Evolutionary conservation across 1,284 basidiomycete genomes (phyloP), one percentile per base, ranked within the genome.

Genomic region (Mycosarcoma maydis): DNA sequence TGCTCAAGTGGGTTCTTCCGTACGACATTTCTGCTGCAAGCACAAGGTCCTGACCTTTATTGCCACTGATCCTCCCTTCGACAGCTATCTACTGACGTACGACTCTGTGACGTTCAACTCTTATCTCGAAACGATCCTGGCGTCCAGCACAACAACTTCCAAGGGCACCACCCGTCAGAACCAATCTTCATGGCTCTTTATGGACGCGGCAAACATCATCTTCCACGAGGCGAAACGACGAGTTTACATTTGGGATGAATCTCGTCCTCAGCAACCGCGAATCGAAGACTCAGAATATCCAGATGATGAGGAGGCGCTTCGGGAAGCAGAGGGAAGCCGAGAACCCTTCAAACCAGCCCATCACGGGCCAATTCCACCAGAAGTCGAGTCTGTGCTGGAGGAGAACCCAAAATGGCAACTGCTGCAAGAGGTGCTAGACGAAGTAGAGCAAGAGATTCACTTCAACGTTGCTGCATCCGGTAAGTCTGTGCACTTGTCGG

Each of bases 371-470:
- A 37, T 57, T 16, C 91, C 92, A 0, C 85, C 88, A 9, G 90
- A 88, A 0, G 89, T 96, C 77, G 88, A 92, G 36, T 91, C 92
- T 0, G 87, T 94, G 0, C 85, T 98, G 17, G 95, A 98, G 81
- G 94, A 97, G 80, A 86, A 92, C 34, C 95, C 95, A 0, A 99
- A 99, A 80, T 98, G 96, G 95, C 87, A 86, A 47, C 82, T 97
- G 4, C 84, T 99, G 4, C 87, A 89, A 0, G 91, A 94, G 13
- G 87, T 96, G 0, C 81, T 99, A 43, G 87, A 92, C 64, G 96
- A 99, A 83, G 90, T 94, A 6, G 96, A 98, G 82, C 89, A 90
- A 61, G 91, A 94, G 72, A 91, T 94, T 46, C 73, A 87, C 43
- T 68, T 85, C 84, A 40, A 82, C 82, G 71, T 83, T 64, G 76